Conservation (phyloP, 768 basidiomycete genomes). For the Mycena haematopus region DNA sequence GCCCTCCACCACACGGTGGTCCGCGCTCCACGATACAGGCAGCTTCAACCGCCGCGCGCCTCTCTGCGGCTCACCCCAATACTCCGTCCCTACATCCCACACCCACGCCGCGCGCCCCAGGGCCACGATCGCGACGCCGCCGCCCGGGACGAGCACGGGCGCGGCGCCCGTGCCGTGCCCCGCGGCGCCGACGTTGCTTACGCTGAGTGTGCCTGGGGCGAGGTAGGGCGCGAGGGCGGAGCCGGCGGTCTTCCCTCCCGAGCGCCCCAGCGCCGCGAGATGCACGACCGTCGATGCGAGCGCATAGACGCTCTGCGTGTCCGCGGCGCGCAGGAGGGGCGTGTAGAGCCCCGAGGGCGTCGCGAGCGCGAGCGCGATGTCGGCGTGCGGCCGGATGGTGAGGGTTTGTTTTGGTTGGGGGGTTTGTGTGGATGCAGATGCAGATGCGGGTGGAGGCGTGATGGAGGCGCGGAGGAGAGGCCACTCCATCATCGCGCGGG, state of each 20-base stretch:
- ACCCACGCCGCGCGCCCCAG: constrained; percentile 30
- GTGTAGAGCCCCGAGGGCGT: constrained; percentile 87
- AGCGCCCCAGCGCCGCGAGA: constrained; percentile 62
- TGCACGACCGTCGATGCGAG: constrained; percentile 68
- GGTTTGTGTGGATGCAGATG: constrained; percentile 16
- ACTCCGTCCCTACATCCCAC: constrained; percentile 15
- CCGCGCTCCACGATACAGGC: constrained; percentile 82
- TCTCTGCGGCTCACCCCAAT: constrained; percentile 31
- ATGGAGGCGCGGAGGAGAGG: constrained; percentile 81
- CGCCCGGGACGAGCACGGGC: constrained; percentile 81
- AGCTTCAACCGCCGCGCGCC: constrained; percentile 35
- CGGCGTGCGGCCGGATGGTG: constrained; percentile 74
- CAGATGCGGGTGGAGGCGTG: constrained; percentile 37
- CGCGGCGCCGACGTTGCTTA: constrained; percentile 83
- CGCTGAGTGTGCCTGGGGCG: constrained; percentile 79
- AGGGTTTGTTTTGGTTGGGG: constrained; percentile 61
- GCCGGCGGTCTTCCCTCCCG: no score
- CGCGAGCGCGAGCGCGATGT: constrained; percentile 78
- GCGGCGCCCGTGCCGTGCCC: constrained; percentile 73
- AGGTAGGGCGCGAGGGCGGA: constrained; percentile 46
- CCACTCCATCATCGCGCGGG: constrained; percentile 83
- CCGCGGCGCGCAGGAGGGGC: constrained; percentile 66
- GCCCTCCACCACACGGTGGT: constrained; percentile 88
- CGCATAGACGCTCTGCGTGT: constrained; percentile 61
- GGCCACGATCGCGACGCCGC: constrained; percentile 50